phyloP scores from a whole-genome alignment of 2,329 filamentous ascomycete species.

The Coniella vitis region DNA sequence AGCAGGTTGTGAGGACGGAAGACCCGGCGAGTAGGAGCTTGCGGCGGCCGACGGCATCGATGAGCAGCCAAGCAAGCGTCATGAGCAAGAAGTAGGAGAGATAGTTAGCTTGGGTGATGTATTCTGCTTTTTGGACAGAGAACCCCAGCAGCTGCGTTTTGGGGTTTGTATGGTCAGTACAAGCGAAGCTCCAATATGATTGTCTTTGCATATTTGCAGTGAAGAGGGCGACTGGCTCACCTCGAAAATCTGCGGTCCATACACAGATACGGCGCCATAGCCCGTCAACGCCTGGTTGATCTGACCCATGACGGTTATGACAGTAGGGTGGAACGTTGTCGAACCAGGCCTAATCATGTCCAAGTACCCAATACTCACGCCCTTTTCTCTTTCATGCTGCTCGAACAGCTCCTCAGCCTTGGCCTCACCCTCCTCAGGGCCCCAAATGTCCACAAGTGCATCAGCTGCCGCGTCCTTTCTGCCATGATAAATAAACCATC shows the following conservation, averaged over 20 bases:
- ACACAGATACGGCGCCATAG: conserved; percentile 55
- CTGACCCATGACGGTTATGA: conserved; percentile 57
- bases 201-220: no score
- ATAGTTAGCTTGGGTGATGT: conserved; percentile 54
- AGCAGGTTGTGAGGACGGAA: conserved; percentile 38
- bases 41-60: conserved; percentile 48
- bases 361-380: conserved; percentile 40
- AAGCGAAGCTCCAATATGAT: background rate
- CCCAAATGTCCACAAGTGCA: conserved; percentile 41
- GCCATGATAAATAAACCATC: conserved; percentile 49
- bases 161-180: background rate
- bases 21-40: conserved; percentile 48
- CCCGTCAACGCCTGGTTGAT: conserved; percentile 53
- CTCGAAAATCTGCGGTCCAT: conserved; percentile 56
- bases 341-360: conserved; percentile 51
- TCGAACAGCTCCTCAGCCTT: conserved; percentile 38
- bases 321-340: conserved; percentile 52
- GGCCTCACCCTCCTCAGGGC: conserved; percentile 29
- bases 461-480: conserved; percentile 42
- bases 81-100: conserved; percentile 54
- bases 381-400: conserved; percentile 42
- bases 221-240: background rate
- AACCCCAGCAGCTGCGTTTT: conserved; percentile 46
- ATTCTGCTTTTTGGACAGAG: conserved; percentile 41
- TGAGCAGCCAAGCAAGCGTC: conserved; percentile 54